Base-by-base conservation (phyloP, 352 stramenopile genomes). In the Thalassiosira oceanica region DNA sequence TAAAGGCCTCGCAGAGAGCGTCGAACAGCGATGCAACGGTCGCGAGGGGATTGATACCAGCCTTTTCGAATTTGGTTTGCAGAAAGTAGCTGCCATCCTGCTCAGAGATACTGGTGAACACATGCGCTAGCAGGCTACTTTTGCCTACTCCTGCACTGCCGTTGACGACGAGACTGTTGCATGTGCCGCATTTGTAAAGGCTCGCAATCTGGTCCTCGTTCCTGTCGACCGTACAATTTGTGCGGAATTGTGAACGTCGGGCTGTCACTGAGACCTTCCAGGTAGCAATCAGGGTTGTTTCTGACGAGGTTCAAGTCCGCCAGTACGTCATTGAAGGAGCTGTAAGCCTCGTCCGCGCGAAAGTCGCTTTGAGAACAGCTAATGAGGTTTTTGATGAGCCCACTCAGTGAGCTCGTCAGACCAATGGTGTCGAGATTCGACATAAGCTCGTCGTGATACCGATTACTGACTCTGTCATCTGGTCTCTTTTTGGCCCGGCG, bases 11-110 rank as follows among this genome's bases (percentile, higher is more conserved):
- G 37, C 54, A 78, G 36, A 72, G 70, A 16, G 60, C 26, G 52
- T 82, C 60, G 29, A 82, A 74, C 21, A 64, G 65, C 8, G 48
- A 49, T 1, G 29, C 43, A 35, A 82, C 33, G 21, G 65, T 62
- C 18, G 39, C 62, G 56, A 36, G 29, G 21, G 51, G 51, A 10
- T 45, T 21, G 1, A 45, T 18, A 23, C 49, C 49, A 23, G 18
- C 26, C 29, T 61, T 33, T 31, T 61, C 51, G 51, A 61, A 61
- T 13, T 61, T 61, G 2, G 31, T 21, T 11, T 28, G 15, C 6
- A 61, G 51, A 35, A 49, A 61, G 18, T 31, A 51, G 4, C 3
- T 11, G 18, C 16, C 3, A 16, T 11, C 26, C 31, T 8, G 35
- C 35, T 1, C 35, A 10, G 26, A 18, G 18, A 37, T 33, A 33